Evolutionary conservation across 2,329 filamentous ascomycete species (phyloP).

Genomic region (Microsporum audouinii): DNA sequence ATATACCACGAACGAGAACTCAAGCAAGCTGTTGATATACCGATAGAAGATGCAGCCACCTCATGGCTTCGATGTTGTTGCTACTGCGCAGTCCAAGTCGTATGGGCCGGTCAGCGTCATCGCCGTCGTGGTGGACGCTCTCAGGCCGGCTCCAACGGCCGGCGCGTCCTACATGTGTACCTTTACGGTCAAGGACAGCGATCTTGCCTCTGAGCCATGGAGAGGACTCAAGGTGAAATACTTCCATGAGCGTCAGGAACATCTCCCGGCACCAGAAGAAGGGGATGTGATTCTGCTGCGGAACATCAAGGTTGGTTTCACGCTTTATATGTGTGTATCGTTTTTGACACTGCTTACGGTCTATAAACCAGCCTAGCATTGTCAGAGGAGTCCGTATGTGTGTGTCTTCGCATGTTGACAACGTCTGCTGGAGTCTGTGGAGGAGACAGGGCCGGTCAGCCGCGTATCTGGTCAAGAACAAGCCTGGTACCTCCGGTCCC

Average conservation of each 20-base stretch:
- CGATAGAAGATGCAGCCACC: slow-evolving; percentile 3
- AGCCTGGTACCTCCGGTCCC: slow-evolving; percentile 21
- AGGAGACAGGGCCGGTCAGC: background rate
- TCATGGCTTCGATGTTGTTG: slow-evolving; percentile 8
- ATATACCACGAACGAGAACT: background rate
- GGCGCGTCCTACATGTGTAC: slow-evolving; percentile 51
- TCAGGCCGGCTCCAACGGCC: slow-evolving; percentile 41
- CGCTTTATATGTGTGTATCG: background rate
- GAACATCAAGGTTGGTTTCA: slow-evolving; percentile 40
- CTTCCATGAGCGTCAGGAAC: slow-evolving; percentile 42
- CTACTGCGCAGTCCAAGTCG: slow-evolving; percentile 6
- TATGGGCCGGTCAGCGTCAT: slow-evolving; percentile 45
- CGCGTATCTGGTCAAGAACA: slow-evolving; percentile 18
- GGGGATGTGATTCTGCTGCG: slow-evolving; percentile 57
- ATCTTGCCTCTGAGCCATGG: slow-evolving; percentile 36
- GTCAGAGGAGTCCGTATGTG: slow-evolving; percentile 6
- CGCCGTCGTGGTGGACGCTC: slow-evolving; percentile 58
- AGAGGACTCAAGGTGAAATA: slow-evolving; percentile 43
- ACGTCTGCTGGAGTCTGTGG: background rate
- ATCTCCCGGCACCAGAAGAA: slow-evolving; percentile 36
- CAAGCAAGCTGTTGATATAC: too few species aligned
- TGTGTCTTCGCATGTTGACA: background rate
- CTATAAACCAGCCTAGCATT: background rate
- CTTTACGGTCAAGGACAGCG: slow-evolving; percentile 49
- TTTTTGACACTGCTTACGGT: background rate